Conservation (phyloP, 1,139 yeast genomes). For the Komagataea norvegica region DNA sequence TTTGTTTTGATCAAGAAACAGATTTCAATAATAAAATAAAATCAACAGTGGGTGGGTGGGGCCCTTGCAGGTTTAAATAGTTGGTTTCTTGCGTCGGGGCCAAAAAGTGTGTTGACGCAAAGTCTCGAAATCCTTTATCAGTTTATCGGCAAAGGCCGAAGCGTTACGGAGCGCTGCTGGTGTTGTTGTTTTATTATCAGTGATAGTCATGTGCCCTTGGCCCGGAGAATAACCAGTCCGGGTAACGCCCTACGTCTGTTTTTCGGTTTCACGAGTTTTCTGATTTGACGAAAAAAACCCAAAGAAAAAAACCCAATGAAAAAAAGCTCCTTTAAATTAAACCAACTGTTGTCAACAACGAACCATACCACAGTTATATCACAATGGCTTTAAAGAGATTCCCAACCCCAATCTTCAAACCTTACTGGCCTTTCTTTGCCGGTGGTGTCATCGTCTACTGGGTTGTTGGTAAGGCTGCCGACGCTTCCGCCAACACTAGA, state of each 20-base stretch:
- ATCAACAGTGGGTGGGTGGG: too few relatives aligned
- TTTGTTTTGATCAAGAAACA: too few relatives aligned
- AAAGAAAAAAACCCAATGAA: not conserved
- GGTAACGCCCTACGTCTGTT: not conserved
- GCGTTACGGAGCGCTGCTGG: not conserved
- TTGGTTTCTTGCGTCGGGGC: too few relatives aligned
- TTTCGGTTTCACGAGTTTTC: not conserved
- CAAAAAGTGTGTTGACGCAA: too few relatives aligned
- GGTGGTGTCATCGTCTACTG: conserved; percentile 57
- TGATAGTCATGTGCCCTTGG: conserved; percentile 1
- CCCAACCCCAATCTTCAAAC: conserved; percentile 50
- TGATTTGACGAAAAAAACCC: conserved; percentile 5
- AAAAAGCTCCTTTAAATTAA: not conserved
- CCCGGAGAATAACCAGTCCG: not conserved
- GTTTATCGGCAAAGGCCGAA: conserved; percentile 6
- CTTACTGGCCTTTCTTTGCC: conserved; percentile 65
- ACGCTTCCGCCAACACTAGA: conserved; percentile 48
- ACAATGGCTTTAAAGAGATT: conserved; percentile 37
- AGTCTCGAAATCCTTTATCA: too few relatives aligned
- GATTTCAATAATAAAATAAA: too few relatives aligned
- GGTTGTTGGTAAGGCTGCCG: conserved; percentile 53
- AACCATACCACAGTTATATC: too few relatives aligned
- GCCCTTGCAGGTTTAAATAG: not conserved
- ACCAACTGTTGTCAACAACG: too few relatives aligned
- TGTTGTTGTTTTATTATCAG: not conserved